Percentiles rank a stretch among this genome's conserved stretches.
Evolutionary conservation across 176 grass and related monocot genomes (phyloP).

Genomic region (Oryza australiensis): DNA sequence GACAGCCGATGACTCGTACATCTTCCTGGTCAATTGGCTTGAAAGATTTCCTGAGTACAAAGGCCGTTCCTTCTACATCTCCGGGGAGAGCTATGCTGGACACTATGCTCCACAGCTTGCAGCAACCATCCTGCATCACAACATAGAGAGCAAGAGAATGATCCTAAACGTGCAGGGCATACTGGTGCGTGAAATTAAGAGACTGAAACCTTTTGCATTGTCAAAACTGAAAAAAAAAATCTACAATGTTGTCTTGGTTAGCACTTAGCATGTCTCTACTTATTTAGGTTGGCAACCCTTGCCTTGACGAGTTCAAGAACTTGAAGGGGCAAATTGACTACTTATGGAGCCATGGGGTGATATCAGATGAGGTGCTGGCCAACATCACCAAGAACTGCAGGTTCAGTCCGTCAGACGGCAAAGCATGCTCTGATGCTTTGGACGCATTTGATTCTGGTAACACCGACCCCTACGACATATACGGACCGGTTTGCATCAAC

Average conservation of each 20-base stretch:
- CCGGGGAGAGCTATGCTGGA: constrained; percentile 48
- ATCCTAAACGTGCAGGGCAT: constrained; percentile 30
- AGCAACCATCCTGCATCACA: constrained; percentile 21
- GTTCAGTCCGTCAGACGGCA: background rate
- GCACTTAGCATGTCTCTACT: background rate
- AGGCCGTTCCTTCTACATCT: constrained; percentile 39
- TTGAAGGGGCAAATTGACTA: constrained; percentile 14
- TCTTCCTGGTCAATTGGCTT: constrained; percentile 47
- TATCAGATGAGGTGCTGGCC: constrained; percentile 31
- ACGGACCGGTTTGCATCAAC: constrained; percentile 29
- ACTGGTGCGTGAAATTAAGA: constrained; percentile 4
- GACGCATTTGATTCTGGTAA: background rate
- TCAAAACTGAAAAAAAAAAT: too few species aligned
- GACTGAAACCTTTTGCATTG: background rate
- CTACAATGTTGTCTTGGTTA: too few species aligned
- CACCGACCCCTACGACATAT: constrained; percentile 37
- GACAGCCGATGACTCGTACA: constrained; percentile 9
- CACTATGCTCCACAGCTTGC: constrained; percentile 48
- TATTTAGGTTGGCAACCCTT: constrained; percentile 38
- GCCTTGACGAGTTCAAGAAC: constrained; percentile 30
- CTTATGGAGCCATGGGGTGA: constrained; percentile 44
- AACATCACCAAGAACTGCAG: constrained; percentile 43
- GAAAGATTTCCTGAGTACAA: constrained; percentile 50
- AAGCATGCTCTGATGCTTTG: constrained; percentile 14
- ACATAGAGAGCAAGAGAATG: background rate